Evolutionary conservation across 768 basidiomycete genomes (phyloP).

Genomic region (Lactifluus subvellereus): DNA sequence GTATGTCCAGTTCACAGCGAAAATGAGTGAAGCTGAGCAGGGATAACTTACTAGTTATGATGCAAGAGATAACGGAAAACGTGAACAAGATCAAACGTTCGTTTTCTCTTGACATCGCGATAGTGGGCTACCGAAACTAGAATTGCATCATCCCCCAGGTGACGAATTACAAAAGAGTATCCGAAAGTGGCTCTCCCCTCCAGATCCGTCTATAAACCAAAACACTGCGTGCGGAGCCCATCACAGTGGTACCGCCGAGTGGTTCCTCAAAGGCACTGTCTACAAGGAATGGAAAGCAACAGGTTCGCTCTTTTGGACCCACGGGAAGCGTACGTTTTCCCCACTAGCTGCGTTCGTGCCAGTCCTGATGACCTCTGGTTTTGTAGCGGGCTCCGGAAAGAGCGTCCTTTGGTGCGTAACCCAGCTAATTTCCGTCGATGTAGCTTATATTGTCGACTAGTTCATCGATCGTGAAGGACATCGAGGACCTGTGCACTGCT

Average conservation of each 20-base stretch:
- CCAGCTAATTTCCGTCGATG: not conserved
- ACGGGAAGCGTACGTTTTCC: constrained; percentile 3
- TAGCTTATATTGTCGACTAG: not conserved
- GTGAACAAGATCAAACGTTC: not conserved
- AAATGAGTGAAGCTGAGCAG: not conserved
- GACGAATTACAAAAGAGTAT: not conserved
- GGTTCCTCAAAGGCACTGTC: not conserved
- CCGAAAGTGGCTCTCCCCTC: not conserved
- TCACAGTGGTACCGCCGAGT: not conserved
- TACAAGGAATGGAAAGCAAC: not conserved
- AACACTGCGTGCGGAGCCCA: not conserved
- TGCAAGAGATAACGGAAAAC: not conserved
- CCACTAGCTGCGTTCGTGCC: no score
- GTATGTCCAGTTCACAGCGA: not conserved
- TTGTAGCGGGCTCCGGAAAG: constrained; percentile 9
- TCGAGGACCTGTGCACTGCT: not conserved
- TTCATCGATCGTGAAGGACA: constrained; percentile 4
- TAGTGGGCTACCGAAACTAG: not conserved
- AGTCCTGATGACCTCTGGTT: not conserved
- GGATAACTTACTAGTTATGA: not conserved
- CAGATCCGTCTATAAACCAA: not conserved
- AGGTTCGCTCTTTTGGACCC: not conserved
- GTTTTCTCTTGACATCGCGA: not conserved
- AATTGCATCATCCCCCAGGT: not conserved
- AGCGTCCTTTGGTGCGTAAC: constrained; percentile 1